phyloP scores from a whole-genome alignment of 768 basidiomycete species.

The Naganishia friedmannii region DNA sequence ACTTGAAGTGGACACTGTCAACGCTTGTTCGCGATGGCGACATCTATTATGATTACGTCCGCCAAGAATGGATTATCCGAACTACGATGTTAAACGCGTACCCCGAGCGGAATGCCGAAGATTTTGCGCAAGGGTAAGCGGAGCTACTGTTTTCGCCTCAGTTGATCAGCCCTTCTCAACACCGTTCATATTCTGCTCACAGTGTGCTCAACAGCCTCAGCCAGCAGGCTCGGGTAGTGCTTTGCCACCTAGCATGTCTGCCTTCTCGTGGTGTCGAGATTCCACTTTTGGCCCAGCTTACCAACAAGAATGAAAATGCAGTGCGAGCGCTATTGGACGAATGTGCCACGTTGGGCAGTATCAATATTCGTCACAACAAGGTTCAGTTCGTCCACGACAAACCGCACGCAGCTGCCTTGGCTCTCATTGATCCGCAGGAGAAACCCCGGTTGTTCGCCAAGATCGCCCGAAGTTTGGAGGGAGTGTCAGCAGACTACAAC shows the following conservation, averaged over 20 bases:
- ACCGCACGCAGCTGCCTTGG: conserved; percentile 23
- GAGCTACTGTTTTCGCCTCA: not conserved
- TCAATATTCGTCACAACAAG: not conserved
- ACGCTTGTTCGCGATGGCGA: conserved; percentile 16
- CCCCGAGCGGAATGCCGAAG: conserved; percentile 13
- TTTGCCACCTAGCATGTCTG: conserved; percentile 34
- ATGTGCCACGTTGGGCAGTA: not conserved
- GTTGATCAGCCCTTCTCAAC: not conserved
- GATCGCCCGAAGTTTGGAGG: conserved; percentile 1
- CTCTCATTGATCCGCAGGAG: not conserved
- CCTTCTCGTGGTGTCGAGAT: conserved; percentile 36
- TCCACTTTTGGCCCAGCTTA: conserved; percentile 3
- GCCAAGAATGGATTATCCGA: conserved; percentile 22
- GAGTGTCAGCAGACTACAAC: not conserved
- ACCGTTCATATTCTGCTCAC: not conserved
- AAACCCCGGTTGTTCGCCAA: not conserved
- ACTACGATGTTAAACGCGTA: conserved; percentile 5
- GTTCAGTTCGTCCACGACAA: conserved; percentile 41
- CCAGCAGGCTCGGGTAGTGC: not conserved
- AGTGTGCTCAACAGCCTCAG: conserved; percentile 17
- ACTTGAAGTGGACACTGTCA: conserved; percentile 17
- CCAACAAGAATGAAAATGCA: not conserved
- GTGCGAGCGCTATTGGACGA: conserved; percentile 3
- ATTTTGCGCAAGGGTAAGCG: conserved; percentile 24
- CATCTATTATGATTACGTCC: conserved; percentile 21